Evolutionary conservation across 495 filamentous ascomycete species (phyloP), one percentile per base, ranked within the genome.

Genomic region (Aspergillus conjunctus): DNA sequence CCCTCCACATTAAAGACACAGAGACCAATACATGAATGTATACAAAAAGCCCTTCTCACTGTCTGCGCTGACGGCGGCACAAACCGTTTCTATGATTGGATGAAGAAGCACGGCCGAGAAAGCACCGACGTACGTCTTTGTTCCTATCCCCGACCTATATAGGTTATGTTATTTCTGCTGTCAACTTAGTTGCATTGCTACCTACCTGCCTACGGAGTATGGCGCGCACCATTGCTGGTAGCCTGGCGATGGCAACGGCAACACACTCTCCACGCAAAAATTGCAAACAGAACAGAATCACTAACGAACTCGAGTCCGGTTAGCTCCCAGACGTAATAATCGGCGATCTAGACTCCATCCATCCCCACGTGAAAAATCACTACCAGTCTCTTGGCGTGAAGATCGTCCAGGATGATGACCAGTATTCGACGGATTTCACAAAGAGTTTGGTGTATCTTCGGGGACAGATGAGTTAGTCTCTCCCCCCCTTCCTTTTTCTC

Each of bases 31-130:
- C 33, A 31, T 20, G 20, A 7, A 49, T 43, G 61, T 39, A 18
- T 33, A 11, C 10, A n/a, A 56, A 60, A 51, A 90, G 86, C 87
- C 50, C 71, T 70, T 18, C 77, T 81, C 39, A 82, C 78, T 7
- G 73, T 97, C 51, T 94, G 90, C 63, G 94, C 91, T 26, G 94
- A 98, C 78, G 94, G 94, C 37, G 94, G 91, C 22, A 92, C 92
- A 46, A 97, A 98, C 73, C 79, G 81, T 12, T 79, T 96, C 33
- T 85, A 88, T 61, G 85, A 92, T 32, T 67, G 74, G 66, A 68
- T 73, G 63, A 71, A 74, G 64, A 52, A 34, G 8, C 64, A 61
- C 14, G 69, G 61, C 10, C 63, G 62, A 39, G 73, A 80, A 66
- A 63, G 51, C 46, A 68, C 56, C 20, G 74, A 71, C 69, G 83